phyloP scores from a whole-genome alignment of 805 yeast genomes.

The Pichia occidentalis region DNA sequence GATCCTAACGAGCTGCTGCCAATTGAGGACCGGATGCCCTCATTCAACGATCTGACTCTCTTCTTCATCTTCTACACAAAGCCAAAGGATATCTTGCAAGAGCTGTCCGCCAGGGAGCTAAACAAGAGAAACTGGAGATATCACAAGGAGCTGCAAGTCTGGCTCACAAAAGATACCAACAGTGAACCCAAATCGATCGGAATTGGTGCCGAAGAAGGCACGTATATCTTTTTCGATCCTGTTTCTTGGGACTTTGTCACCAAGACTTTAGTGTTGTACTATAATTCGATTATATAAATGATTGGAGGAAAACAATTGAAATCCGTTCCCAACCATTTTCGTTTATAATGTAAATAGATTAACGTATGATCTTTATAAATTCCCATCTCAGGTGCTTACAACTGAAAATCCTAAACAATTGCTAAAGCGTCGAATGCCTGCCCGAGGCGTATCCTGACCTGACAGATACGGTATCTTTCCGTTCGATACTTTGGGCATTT shows the following conservation, averaged over 20 bases:
- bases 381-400: no score
- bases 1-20: constrained; percentile 20
- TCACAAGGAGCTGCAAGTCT: constrained; percentile 90
- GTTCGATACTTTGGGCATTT: no score
- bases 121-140: constrained; percentile 94
- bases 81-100: constrained; percentile 90
- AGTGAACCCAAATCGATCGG: constrained; percentile 69
- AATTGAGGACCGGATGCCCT: constrained; percentile 38
- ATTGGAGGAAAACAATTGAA: no score
- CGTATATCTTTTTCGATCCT: constrained; percentile 92
- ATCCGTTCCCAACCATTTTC: no score
- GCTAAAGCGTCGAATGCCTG: no score
- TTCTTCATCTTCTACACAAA: constrained; percentile 90
- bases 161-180: constrained; percentile 92
- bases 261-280: constrained; percentile 52
- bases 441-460: no score
- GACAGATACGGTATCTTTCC: no score
- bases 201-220: constrained; percentile 82
- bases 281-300: constrained; percentile 28
- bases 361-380: no score
- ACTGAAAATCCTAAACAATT: no score
- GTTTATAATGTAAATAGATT: no score
- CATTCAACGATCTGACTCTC: constrained; percentile 83
- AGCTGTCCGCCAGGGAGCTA: constrained; percentile 85
- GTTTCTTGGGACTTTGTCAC: constrained; percentile 93